These are phyloP conservation scores for Zizania palustris DNA, from an alignment of 202 grass and related monocot species.

Conservation along the genomic window DNA sequence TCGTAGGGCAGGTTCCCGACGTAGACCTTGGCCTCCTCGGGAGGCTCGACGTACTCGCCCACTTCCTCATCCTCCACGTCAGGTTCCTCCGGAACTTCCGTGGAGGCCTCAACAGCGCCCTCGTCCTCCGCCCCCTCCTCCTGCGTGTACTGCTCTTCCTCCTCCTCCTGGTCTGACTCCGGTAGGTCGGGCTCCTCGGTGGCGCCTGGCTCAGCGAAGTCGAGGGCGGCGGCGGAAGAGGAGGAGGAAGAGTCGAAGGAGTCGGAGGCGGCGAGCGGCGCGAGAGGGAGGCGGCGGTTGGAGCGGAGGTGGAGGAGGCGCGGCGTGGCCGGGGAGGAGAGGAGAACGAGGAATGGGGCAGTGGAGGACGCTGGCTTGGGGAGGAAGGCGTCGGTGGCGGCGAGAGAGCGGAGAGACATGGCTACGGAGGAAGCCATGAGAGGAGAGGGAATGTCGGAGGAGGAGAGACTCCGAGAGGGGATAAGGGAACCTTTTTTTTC, in stretches of 20 bases:
- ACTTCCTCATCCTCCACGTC: constrained; percentile 33
- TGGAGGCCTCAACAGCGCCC: constrained; percentile 24
- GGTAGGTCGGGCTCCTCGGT: background rate
- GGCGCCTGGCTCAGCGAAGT: constrained; percentile 39
- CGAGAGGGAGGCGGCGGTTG: constrained; percentile 49
- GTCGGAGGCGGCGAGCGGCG: constrained; percentile 47
- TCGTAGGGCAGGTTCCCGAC: constrained; percentile 82
- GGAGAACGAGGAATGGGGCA: constrained; percentile 38
- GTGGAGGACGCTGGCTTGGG: constrained; percentile 23
- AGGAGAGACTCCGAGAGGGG: background rate
- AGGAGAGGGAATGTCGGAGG: background rate
- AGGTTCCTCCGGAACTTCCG: background rate
- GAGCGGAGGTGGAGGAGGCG: constrained; percentile 42
- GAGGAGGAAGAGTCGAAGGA: constrained; percentile 38
- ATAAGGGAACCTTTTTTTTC: background rate
- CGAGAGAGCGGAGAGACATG: constrained; percentile 35
- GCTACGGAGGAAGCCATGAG: constrained; percentile 55
- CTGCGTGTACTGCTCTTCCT: constrained; percentile 10
- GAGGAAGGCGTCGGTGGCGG: constrained; percentile 29
- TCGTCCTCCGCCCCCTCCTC: constrained; percentile 37
- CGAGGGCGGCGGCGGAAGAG: constrained; percentile 38
- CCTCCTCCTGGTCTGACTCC: constrained; percentile 15
- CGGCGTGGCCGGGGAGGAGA: constrained; percentile 13
- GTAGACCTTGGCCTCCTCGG: constrained; percentile 87
- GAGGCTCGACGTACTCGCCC: constrained; percentile 66